These are phyloP conservation scores for Clarireedia monteithiana DNA, from an alignment of 2,329 filamentous ascomycete species.

Conservation along the genomic window DNA sequence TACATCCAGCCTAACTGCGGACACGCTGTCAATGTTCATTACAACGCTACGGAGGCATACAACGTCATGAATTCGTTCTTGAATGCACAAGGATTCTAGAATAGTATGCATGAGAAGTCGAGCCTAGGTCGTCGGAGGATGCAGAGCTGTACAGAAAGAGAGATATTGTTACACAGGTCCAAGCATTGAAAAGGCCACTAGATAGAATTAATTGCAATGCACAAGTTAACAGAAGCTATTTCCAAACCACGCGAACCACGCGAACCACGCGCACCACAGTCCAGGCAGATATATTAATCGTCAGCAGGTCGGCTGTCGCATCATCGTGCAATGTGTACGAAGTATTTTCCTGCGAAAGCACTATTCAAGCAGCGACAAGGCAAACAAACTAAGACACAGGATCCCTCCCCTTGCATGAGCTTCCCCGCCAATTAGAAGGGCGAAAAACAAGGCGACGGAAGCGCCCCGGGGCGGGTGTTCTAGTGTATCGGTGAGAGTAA, in stretches of 20 bases:
- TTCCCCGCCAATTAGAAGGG: background rate
- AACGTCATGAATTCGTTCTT: constrained; percentile 6
- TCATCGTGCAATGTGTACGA: background rate
- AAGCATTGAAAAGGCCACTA: too few relatives aligned
- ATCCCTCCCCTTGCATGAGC: background rate
- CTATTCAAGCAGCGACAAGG: background rate
- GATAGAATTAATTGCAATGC: too few relatives aligned
- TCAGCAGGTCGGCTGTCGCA: background rate
- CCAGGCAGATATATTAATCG: background rate
- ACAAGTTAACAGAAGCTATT: too few relatives aligned
- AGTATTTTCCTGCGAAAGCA: background rate
- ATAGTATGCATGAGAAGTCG: background rate
- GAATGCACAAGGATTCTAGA: background rate
- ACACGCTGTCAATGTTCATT: constrained; percentile 6
- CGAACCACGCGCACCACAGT: too few relatives aligned
- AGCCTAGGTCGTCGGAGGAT: background rate
- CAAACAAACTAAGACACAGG: background rate
- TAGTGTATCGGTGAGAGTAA: background rate
- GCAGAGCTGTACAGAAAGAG: too few relatives aligned
- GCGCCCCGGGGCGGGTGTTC: background rate
- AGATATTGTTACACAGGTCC: background rate
- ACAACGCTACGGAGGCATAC: background rate
- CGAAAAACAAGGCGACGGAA: background rate
- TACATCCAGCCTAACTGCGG: background rate
- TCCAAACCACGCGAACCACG: too few relatives aligned